Percentiles rank a stretch among this genome's conserved stretches.
Evolutionary conservation across 495 filamentous ascomycete genomes (phyloP).

Genomic region (Amniculicola lignicola): DNA sequence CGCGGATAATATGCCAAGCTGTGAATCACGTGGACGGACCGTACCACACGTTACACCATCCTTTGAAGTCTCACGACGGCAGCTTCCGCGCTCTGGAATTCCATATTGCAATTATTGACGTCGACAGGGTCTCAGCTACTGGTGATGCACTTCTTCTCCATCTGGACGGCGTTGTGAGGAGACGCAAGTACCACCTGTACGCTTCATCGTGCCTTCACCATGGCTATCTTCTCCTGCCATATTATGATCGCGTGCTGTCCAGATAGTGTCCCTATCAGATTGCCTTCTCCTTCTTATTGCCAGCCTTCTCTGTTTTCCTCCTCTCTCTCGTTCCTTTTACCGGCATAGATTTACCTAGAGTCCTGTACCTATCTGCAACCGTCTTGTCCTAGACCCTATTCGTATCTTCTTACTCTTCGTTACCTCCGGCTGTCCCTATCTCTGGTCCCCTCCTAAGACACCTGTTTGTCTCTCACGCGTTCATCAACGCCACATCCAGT

Average conservation of each 20-base stretch:
- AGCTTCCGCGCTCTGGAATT: too few relatives aligned
- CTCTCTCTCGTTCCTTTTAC: not conserved
- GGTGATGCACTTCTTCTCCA: too few relatives aligned
- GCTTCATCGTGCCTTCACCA: not conserved
- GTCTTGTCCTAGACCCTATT: slow-evolving; percentile 20
- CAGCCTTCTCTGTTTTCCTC: not conserved
- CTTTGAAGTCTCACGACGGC: too few relatives aligned
- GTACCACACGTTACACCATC: too few relatives aligned
- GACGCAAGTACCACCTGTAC: slow-evolving; percentile 5
- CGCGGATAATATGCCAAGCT: too few relatives aligned
- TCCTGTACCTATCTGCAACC: not conserved
- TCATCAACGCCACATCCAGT: slow-evolving; percentile 4
- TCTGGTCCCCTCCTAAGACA: not conserved
- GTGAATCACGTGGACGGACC: too few relatives aligned
- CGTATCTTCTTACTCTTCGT: not conserved
- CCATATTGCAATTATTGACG: too few relatives aligned
- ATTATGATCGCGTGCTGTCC: slow-evolving; percentile 2
- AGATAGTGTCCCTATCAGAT: too few relatives aligned
- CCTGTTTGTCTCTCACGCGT: slow-evolving; percentile 15
- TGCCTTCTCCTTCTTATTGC: not conserved
- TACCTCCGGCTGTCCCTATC: slow-evolving; percentile 8
- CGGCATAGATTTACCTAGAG: not conserved
- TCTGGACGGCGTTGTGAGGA: too few relatives aligned
- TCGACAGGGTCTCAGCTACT: too few relatives aligned
- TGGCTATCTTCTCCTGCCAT: not conserved